These are phyloP conservation scores for Ceratobasidium theobromae DNA, from an alignment of 1,284 basidiomycete genomes.

Conservation along the genomic window DNA sequence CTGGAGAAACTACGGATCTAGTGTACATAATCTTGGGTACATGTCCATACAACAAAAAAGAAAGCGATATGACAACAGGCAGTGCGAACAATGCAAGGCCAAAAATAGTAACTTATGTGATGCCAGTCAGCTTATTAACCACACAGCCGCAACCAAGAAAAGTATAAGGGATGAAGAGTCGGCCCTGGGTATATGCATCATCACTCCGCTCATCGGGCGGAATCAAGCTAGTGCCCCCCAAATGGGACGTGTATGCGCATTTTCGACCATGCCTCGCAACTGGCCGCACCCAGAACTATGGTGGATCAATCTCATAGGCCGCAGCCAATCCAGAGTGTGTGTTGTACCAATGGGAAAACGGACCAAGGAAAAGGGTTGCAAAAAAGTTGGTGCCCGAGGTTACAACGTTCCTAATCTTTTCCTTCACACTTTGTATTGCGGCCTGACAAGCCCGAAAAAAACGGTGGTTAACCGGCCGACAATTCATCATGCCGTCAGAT, in stretches of 20 bases:
- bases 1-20: no score
- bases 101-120: not conserved
- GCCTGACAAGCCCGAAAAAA: constrained; percentile 19
- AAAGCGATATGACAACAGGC: no score
- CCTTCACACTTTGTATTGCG: not conserved
- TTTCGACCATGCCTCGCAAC: not conserved
- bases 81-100: no score
- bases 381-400: not conserved
- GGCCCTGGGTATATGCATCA: not conserved
- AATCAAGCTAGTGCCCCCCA: not conserved
- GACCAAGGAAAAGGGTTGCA: not conserved
- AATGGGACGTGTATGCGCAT: not conserved
- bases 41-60: no score
- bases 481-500: not conserved
- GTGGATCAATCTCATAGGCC: not conserved
- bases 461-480: not conserved
- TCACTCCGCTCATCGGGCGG: not conserved
- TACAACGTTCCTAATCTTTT: not conserved
- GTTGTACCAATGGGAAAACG: not conserved
- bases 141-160: not conserved
- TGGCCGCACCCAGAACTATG: not conserved
- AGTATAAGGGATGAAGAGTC: not conserved
- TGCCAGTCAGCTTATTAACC: not conserved
- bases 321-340: no score
- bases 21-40: no score